Conservation (phyloP, 495 filamentous ascomycete species). For the Aspergillus indologenus region DNA sequence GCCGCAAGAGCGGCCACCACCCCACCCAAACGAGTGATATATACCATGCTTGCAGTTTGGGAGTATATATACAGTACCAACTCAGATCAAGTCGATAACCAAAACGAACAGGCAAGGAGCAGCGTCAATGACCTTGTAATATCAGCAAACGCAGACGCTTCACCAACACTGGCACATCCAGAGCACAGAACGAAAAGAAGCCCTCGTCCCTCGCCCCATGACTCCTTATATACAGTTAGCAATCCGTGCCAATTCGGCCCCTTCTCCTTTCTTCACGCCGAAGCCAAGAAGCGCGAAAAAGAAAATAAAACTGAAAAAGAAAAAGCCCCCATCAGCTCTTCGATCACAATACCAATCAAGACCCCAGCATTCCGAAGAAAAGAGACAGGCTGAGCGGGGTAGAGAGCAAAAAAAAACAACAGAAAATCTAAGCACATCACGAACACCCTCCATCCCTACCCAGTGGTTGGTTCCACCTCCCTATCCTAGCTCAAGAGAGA, state of each 20-base stretch:
- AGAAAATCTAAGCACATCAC: neutral
- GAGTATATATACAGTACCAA: neutral
- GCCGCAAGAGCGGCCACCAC: slow-evolving; percentile 20
- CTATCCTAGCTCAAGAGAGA: too few species aligned
- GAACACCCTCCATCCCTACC: neutral
- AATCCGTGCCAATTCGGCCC: too few species aligned
- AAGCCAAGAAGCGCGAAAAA: neutral
- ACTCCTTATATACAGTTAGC: neutral
- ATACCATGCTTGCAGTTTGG: neutral
- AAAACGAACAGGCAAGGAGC: neutral
- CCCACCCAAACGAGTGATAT: slow-evolving; percentile 5
- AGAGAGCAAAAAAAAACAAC: neutral
- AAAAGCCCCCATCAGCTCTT: too few species aligned
- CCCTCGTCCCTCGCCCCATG: neutral
- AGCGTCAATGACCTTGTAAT: neutral
- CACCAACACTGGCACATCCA: neutral
- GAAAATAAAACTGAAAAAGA: too few species aligned
- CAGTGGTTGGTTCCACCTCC: neutral
- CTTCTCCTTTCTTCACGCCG: neutral
- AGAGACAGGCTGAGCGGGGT: too few species aligned
- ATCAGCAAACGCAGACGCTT: neutral
- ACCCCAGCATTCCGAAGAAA: too few species aligned
- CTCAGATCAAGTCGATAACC: neutral
- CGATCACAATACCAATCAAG: too few species aligned
- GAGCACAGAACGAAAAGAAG: too few species aligned